These are phyloP conservation scores for Suillus weaverae DNA, from an alignment of 768 basidiomycete genomes.

Conservation along the genomic window DNA sequence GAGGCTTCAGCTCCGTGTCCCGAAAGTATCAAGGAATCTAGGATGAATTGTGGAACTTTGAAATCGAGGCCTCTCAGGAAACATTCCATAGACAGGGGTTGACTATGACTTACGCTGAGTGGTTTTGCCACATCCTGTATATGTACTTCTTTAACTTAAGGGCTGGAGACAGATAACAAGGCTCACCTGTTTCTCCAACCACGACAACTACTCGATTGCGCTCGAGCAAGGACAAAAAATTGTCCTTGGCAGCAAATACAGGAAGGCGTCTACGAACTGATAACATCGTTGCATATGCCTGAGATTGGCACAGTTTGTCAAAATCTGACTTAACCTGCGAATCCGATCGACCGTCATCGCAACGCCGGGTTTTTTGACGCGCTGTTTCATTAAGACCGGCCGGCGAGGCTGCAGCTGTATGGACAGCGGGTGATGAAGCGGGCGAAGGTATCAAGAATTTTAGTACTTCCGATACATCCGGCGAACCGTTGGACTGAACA, in stretches of 20 bases:
- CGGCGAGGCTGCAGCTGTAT: conserved; percentile 18
- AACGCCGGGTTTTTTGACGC: conserved; percentile 6
- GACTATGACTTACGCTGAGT: conserved; percentile 61
- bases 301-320: conserved; percentile 41
- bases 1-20: conserved; percentile 62
- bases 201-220: conserved; percentile 73
- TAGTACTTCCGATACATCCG: conserved; percentile 70
- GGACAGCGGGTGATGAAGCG: neutral
- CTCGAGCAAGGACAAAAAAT: conserved; percentile 60
- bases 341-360: conserved; percentile 45
- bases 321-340: conserved; percentile 55
- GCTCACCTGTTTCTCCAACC: conserved; percentile 83
- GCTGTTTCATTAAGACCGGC: conserved; percentile 16
- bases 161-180: neutral
- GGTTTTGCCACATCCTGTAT: conserved; percentile 83
- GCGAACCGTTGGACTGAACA: conserved; percentile 70
- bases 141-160: conserved; percentile 9
- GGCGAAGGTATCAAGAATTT: conserved; percentile 51
- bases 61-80: conserved; percentile 4
- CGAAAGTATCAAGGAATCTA: conserved; percentile 74
- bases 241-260: conserved; percentile 65
- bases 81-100: conserved; percentile 4
- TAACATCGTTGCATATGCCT: conserved; percentile 59
- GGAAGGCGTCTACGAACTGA: conserved; percentile 63
- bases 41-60: conserved; percentile 83